Evolutionary conservation across 2,329 filamentous ascomycete species (phyloP), one percentile per base, ranked within the genome.

Genomic region (Ophiocordyceps sinensis): DNA sequence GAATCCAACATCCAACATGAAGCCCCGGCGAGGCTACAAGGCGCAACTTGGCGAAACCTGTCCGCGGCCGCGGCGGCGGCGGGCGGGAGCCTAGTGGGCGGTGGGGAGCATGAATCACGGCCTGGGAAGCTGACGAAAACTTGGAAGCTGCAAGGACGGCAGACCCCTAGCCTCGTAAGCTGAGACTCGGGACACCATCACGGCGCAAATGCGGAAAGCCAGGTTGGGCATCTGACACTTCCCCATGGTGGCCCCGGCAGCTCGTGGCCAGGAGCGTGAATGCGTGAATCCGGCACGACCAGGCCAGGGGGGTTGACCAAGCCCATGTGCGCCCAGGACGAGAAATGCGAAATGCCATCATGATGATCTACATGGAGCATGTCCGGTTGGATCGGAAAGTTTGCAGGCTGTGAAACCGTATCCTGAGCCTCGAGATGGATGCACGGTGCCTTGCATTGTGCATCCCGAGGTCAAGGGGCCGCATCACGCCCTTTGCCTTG

Each of bases 171-270:
- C 23, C 40, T 45, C 43, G 46, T 48, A 47, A 47, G 45, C 42
- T 54, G 50, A 57, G 54, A 57, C 54, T 54, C 36, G 41, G 15
- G 45, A 45, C 52, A 57, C 54, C 53, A 54, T 47, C 43, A 42
- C 34, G 37, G 31, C 37, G 29, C 39, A 21, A 31, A 36, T 29
- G 14, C 29, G 36, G 42, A 32, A 30, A 19, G 28, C 41, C 36
- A 26, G 7, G 23, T 15, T 36, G 37, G 21, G 34, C 41, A 43
- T 43, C 40, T 44, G 43, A 44, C 45, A 17, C 45, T 45, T 32
- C 44, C 46, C 49, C 44, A 46, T 41, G 37, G 41, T 46, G 43
- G 44, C 23, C 23, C 41, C 38, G 41, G 40, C 40, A 39, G 29
- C 34, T 36, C 34, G 34, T 36, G 34, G 34, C 34, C 34, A 21